Base-by-base conservation (phyloP, 2,329 filamentous ascomycete genomes). In the Diaporthe ilicicola region DNA sequence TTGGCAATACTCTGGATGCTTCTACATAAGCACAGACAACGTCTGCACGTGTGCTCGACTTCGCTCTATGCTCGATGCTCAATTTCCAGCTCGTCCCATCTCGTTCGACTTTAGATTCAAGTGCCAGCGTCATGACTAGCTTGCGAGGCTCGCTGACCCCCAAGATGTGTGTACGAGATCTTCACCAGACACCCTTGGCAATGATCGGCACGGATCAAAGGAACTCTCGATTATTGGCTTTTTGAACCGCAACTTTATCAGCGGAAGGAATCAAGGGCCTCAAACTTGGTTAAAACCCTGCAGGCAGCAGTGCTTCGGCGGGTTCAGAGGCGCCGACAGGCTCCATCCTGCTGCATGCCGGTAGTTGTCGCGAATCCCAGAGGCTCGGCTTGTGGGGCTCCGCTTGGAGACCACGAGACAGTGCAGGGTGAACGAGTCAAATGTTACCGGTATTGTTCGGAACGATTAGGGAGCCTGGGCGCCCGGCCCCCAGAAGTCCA, bases 401-500 rank as follows among this genome's bases (percentile, higher is more conserved):
- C 51, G 51, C 51, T 6, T 6, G 29, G 17, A n/a, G 51, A 29
- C 51, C 51, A 55, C 51, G 51, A 55, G 51, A 29, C 51, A 55
- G 51, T 55, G 51, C 51, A 55, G 51, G 51, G 51, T 55, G 51
- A 55, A 19, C 51, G 51, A 55, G 51, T 55, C 51, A 55, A 37
- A 55, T 6, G 17, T 37, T 4, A 17, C 29, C 29, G 32, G 51
- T 29, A 55, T 22, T 19, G 27, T 24, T 50, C 50, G 50, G 50
- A 29, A 53, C 50, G 50, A 53, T 55, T 55, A 55, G 51, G 29
- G 37, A 55, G 7, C 2, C 19, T 37, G 29, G 17, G 50, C 29
- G 9, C 1, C 17, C 15, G 19, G 27, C n/a, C 17, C 51, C 19
- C 51, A 55, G 29, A n/a, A n/a, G n/a, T n/a, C n/a, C n/a, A n/a